Evolutionary conservation across 2,329 filamentous ascomycete genomes (phyloP), one percentile per base, ranked within the genome.

Genomic region (Exophiala spinifera): DNA sequence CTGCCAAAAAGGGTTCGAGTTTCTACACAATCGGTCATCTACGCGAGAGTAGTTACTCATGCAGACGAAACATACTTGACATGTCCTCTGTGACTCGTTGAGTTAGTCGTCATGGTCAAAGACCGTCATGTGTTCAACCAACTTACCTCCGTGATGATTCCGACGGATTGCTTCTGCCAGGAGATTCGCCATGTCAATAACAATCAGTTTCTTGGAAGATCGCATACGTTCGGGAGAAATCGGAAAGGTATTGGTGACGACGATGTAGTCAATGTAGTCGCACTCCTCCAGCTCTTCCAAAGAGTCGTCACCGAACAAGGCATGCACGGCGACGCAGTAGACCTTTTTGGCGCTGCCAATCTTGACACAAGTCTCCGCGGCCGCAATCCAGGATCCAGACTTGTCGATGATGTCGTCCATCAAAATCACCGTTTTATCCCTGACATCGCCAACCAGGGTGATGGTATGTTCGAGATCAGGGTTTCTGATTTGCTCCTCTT

Each of bases 321-420:
- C 94, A 67, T 99, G 94, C 0, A 94, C 97, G 6, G 92, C 94
- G 76, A 99, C 95, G 78, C 91, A 96, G 73, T 96, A 97, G 33
- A 99, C 94, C 72, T 88, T 94, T 64, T 89, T 95, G 1, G 94
- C 94, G 42, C 84, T 83, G 61, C 94, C 95, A 61, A 88, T 84
- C 78, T 97, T 97, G 49, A 96, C 89, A 1, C 96, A 92, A 3
- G 62, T 62, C 76, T 99, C 94, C 11, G 94, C 94, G 5, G 94
- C 94, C 4, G 92, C 92, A 63, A 99, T 95, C 94, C 94, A 99
- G 5, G 90, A 96, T 13, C 88, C 89, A 8, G 91, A 86, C 75
- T 96, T 96, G 75, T 99, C 94, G 67, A 99, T 96, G 88, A 99
- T 97, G 70, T 99, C 94, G 70, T 99, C 94, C 46, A 99, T 88